Percentiles rank a stretch among this genome's conserved stretches.
phyloP scores from a whole-genome alignment of 106 monocot species.

The Apostasia ramifera region DNA sequence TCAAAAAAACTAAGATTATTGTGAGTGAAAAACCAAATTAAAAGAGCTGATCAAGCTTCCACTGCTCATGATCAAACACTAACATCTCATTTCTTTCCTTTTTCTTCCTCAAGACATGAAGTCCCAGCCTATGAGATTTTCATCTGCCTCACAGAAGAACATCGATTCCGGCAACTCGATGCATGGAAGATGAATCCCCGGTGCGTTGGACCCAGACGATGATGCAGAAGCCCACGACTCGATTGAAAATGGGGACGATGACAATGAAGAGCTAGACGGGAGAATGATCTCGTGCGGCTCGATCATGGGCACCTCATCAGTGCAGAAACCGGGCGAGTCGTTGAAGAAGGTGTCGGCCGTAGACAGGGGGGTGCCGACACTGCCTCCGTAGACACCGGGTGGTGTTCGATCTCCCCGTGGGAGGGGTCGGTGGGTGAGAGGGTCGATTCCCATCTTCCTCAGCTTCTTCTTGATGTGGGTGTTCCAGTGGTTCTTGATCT shows the following conservation, averaged over 20 bases:
- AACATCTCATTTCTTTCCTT: too few relatives aligned
- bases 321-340: slow-evolving; percentile 21
- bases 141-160: slow-evolving; percentile 33
- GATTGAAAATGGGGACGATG: neutral
- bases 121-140: slow-evolving; percentile 14
- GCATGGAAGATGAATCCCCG: slow-evolving; percentile 11
- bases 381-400: too few relatives aligned
- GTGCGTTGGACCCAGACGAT: slow-evolving; percentile 2
- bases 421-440: slow-evolving; percentile 58
- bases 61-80: too few relatives aligned
- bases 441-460: slow-evolving; percentile 74
- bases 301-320: slow-evolving; percentile 49
- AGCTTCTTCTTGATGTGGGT: slow-evolving; percentile 91
- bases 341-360: too few relatives aligned
- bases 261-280: neutral
- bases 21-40: too few relatives aligned
- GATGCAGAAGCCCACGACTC: neutral
- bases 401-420: neutral
- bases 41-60: too few relatives aligned
- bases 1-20: too few relatives aligned
- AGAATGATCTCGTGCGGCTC: slow-evolving; percentile 30
- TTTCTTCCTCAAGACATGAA: slow-evolving; percentile 17
- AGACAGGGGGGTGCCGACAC: too few relatives aligned
- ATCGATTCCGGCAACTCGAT: slow-evolving; percentile 47
- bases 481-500: slow-evolving; percentile 92